Evolutionary conservation across 73 alveolate species (phyloP).

Genomic region (Paramecium sexaurelia): DNA sequence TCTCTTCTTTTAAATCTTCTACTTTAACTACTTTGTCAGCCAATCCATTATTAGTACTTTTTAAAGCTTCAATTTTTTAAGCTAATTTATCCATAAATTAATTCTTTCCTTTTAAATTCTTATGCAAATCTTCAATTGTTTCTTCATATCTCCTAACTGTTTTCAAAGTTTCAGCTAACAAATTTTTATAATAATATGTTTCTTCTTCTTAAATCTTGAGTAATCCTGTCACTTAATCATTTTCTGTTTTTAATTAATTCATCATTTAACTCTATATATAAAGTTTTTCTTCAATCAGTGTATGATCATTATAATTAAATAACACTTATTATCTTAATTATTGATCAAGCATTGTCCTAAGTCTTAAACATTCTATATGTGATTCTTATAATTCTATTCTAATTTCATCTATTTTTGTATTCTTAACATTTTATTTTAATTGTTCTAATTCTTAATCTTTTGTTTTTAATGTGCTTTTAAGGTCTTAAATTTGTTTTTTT

Average conservation of each 20-base stretch:
- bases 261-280: slow-evolving; percentile 36
- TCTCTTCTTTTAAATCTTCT: slow-evolving; percentile 25
- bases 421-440: neutral
- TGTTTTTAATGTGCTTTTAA: neutral
- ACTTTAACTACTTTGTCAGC: slow-evolving; percentile 31
- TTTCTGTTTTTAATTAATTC: slow-evolving; percentile 48
- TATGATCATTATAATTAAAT: slow-evolving; percentile 20
- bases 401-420: slow-evolving; percentile 39
- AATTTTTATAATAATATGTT: slow-evolving; percentile 7
- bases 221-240: slow-evolving; percentile 42
- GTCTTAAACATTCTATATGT: slow-evolving; percentile 20
- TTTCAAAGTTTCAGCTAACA: slow-evolving; percentile 27
- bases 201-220: slow-evolving; percentile 46
- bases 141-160: slow-evolving; percentile 37
- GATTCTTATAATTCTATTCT: slow-evolving; percentile 47
- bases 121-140: slow-evolving; percentile 53
- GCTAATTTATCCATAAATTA: slow-evolving; percentile 49
- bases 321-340: neutral
- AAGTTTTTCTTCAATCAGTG: slow-evolving; percentile 27
- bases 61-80: slow-evolving; percentile 15
- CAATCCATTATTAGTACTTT: neutral
- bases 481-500: slow-evolving; percentile 8
- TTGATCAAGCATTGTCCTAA: slow-evolving; percentile 25
- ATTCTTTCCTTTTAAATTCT: slow-evolving; percentile 39
- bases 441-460: neutral